These are phyloP conservation scores for Termitomyces sp. DNA, from an alignment of 768 basidiomycete genomes.

Conservation along the genomic window DNA sequence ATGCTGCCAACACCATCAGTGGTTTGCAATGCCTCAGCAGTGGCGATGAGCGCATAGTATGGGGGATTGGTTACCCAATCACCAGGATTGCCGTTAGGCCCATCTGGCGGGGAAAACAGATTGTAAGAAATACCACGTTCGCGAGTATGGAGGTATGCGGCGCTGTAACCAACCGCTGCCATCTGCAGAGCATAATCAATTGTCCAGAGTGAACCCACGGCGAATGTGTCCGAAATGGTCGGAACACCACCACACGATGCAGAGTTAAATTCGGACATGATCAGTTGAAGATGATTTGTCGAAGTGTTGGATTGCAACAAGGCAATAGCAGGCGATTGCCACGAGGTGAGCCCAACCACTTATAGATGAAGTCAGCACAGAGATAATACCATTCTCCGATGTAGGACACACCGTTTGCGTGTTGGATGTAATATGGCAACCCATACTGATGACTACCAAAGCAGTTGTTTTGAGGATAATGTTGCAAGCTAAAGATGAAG, in stretches of 20 bases:
- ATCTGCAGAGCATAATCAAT: slow-evolving; percentile 48
- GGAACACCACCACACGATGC: slow-evolving; percentile 49
- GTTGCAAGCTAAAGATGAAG: slow-evolving; percentile 34
- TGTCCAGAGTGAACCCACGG: slow-evolving; percentile 44
- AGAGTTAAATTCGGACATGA: slow-evolving; percentile 52
- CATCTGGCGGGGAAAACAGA: slow-evolving; percentile 36
- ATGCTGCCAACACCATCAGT: slow-evolving; percentile 28
- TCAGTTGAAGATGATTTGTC: slow-evolving; percentile 26
- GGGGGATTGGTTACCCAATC: slow-evolving; percentile 43
- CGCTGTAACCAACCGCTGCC: slow-evolving; percentile 40
- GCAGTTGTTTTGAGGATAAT: slow-evolving; percentile 49
- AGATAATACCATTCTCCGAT: not conserved
- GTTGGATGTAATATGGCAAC: slow-evolving; percentile 37
- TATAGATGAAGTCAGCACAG: not conserved
- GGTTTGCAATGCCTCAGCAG: slow-evolving; percentile 37
- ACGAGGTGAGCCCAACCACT: slow-evolving; percentile 37
- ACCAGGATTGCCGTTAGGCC: slow-evolving; percentile 24
- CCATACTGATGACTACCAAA: slow-evolving; percentile 27
- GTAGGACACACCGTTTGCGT: slow-evolving; percentile 35
- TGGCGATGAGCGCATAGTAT: slow-evolving; percentile 43
- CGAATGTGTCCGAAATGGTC: slow-evolving; percentile 44
- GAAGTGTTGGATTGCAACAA: slow-evolving; percentile 24
- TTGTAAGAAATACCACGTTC: slow-evolving; percentile 50
- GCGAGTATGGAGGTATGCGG: slow-evolving; percentile 48
- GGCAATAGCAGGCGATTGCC: slow-evolving; percentile 39